These are phyloP conservation scores for Penicillium chermesinum DNA, from an alignment of 495 filamentous ascomycete genomes.

Conservation along the genomic window DNA sequence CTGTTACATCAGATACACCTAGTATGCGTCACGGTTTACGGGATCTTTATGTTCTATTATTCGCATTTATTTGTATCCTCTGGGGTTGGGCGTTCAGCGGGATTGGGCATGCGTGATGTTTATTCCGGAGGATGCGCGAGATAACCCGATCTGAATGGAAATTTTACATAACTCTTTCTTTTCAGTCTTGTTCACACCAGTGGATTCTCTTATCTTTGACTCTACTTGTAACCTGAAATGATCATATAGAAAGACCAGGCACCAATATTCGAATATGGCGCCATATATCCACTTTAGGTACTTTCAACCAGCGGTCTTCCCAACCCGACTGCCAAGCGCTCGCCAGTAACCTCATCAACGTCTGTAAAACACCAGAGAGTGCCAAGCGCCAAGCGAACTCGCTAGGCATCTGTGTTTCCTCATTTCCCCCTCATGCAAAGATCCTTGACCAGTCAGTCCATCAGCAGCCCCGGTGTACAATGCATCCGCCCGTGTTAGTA, in stretches of 20 bases:
- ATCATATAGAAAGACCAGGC: no score
- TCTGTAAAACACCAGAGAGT: background rate
- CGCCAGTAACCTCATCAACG: background rate
- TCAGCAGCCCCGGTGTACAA: no score
- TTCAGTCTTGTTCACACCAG: background rate
- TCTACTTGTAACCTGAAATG: no score
- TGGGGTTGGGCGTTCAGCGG: background rate
- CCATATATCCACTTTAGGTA: no score
- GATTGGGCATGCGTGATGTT: background rate
- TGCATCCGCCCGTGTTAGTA: no score
- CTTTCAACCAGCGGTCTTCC: background rate
- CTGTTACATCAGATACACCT: slow-evolving; percentile 22
- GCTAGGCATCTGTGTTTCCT: background rate
- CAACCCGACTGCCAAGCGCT: background rate
- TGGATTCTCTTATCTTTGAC: no score
- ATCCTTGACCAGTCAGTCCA: background rate
- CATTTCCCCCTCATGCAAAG: background rate
- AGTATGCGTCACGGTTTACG: slow-evolving; percentile 20
- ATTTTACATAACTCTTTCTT: background rate
- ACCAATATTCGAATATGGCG: no score
- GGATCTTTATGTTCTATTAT: slow-evolving; percentile 5
- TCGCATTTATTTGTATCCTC: background rate
- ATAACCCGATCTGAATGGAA: background rate
- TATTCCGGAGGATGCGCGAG: background rate
- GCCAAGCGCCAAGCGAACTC: background rate